Evolutionary conservation across 345 rosid genomes (phyloP), one percentile per base, ranked within the genome.

Genomic region (Microcos paniculata): DNA sequence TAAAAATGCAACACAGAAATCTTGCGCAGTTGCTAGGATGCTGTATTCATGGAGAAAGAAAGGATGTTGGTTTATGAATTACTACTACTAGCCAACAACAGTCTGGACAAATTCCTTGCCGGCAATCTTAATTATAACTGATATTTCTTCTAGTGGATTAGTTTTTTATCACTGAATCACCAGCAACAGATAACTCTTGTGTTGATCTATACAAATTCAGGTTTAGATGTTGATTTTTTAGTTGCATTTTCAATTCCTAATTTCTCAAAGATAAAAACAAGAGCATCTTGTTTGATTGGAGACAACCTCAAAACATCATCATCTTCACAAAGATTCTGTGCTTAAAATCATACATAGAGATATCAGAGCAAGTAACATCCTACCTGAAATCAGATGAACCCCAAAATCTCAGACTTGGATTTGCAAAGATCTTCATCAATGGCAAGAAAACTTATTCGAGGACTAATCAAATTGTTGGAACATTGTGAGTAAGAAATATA

Each of bases 61-160:
- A 75, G 62, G 28, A 65, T 52, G 24, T 55, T 65, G 40, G 78
- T 75, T 65, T 75, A 65, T 38, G 72, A 65, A 42, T 64, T 52
- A 16, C 30, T 66, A 23, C 66, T n/a, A n/a, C n/a, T n/a, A n/a
- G n/a, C 78, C 63, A 66, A 75, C 72, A 65, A 52, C 3, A 75
- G 78, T 23, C 78, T 65, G 2, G 72, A 75, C 33, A 21, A 26
- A 12, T 51, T 75, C 78, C 64, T n/a, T n/a, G n/a, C n/a, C n/a
- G n/a, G n/a, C n/a, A n/a, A n/a, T n/a, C n/a, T n/a, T n/a, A n/a
- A n/a, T n/a, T n/a, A n/a, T n/a, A n/a, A n/a, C n/a, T n/a, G n/a
- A n/a, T n/a, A n/a, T n/a, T n/a, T n/a, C n/a, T n/a, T n/a, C n/a
- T n/a, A n/a, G n/a, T 75, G 12, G 65, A 45, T 38, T 40, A 33